phyloP scores from a whole-genome alignment of 148 eudicot genomes.

The Linanthus parryae region DNA sequence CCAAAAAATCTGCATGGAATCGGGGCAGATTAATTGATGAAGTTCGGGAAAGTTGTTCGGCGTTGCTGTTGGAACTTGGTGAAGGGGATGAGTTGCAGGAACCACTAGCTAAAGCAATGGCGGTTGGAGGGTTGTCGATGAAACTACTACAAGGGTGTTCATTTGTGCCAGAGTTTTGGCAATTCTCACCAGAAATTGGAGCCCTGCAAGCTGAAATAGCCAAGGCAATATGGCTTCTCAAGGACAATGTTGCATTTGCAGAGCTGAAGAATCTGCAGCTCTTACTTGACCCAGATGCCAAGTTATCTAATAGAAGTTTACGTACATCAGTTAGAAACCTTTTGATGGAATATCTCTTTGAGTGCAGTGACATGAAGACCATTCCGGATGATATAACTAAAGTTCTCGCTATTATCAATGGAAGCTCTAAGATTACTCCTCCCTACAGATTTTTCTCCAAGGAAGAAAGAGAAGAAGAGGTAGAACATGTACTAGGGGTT shows the following conservation, averaged over 20 bases:
- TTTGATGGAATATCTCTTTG: slow-evolving; percentile 63
- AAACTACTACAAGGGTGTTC: slow-evolving; percentile 24
- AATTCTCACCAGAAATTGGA: slow-evolving; percentile 36
- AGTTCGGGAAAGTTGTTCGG: slow-evolving; percentile 24
- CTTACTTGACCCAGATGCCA: slow-evolving; percentile 36
- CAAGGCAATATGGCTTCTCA: slow-evolving; percentile 46
- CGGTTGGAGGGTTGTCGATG: slow-evolving; percentile 43
- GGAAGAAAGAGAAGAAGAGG: slow-evolving; percentile 48
- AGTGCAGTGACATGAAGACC: slow-evolving; percentile 69
- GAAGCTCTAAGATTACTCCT: slow-evolving; percentile 16
- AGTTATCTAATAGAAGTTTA: slow-evolving; percentile 23
- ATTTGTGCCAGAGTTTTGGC: slow-evolving; percentile 20
- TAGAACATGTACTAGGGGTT: slow-evolving; percentile 48
- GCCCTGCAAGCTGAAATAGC: slow-evolving; percentile 53
- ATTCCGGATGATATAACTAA: slow-evolving; percentile 45
- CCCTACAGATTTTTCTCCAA: slow-evolving; percentile 19
- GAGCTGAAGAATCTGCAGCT: slow-evolving; percentile 36
- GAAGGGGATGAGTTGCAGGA: slow-evolving; percentile 39
- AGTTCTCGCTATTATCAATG: slow-evolving; percentile 40
- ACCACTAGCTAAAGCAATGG: slow-evolving; percentile 60
- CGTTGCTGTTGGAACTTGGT: slow-evolving; percentile 38
- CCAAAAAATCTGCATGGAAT: slow-evolving; percentile 23
- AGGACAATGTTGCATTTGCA: slow-evolving; percentile 24
- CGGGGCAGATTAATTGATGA: slow-evolving; percentile 20
- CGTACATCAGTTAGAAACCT: slow-evolving; percentile 34